Conservation (phyloP, 2,329 filamentous ascomycete species). For the Onygena corvina region DNA sequence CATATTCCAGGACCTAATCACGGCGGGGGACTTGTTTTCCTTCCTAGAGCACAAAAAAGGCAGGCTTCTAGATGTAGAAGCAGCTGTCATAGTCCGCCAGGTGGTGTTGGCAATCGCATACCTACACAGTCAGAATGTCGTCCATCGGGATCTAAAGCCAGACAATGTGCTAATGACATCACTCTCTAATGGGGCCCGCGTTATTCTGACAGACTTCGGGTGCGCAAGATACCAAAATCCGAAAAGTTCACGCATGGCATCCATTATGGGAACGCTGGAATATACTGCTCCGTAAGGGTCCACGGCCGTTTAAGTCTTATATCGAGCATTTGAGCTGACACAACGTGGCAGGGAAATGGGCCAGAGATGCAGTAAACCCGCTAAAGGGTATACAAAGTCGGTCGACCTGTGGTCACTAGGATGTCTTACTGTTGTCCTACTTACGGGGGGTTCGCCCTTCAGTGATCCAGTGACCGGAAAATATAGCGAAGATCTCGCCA, state of each 20-base stretch:
- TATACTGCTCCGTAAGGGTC: constrained; percentile 47
- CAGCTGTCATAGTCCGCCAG: constrained; percentile 45
- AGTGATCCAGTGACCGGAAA: constrained; percentile 24
- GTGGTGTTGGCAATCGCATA: constrained; percentile 47
- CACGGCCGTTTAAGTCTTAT: not conserved
- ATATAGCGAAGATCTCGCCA: constrained; percentile 24
- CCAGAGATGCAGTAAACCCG: not conserved
- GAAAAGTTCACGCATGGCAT: constrained; percentile 38
- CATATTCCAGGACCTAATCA: constrained; percentile 49
- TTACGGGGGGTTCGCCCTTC: constrained; percentile 42
- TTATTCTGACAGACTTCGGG: constrained; percentile 52
- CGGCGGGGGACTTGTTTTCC: constrained; percentile 50
- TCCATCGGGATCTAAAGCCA: constrained; percentile 52
- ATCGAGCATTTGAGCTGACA: constrained; percentile 6
- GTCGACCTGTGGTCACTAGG: constrained; percentile 55
- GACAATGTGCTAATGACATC: constrained; percentile 52
- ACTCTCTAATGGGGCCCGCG: constrained; percentile 37
- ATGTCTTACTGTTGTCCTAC: constrained; percentile 40
- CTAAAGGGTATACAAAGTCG: constrained; percentile 40
- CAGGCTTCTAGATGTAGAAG: constrained; percentile 38
- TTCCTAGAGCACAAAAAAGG: constrained; percentile 42
- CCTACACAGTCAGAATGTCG: constrained; percentile 43
- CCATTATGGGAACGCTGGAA: constrained; percentile 44
- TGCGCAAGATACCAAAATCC: constrained; percentile 34
- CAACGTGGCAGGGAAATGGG: constrained; percentile 18